Base-by-base conservation (phyloP, 331 rosid species). In the Cydonia oblonga region DNA sequence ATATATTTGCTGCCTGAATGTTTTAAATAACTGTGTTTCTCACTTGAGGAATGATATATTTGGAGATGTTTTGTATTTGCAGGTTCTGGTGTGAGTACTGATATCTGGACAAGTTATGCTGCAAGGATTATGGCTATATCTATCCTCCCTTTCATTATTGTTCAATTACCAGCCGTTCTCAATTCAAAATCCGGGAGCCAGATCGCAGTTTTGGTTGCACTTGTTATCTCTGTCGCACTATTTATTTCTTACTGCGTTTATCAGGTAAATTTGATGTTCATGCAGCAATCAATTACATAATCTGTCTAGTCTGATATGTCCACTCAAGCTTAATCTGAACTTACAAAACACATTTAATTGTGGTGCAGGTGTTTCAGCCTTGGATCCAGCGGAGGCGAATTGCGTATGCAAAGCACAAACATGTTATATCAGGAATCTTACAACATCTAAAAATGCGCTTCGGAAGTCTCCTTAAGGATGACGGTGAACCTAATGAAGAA, bases 1-100 rank as follows among this genome's bases (percentile, higher is more conserved):
- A 35, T 35, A 3, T 35, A 35, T 35, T 35, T 35, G 13, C 42
- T 35, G 42, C 42, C 42, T 35, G 42, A 35, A 35, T 35, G 42
- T 35, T 35, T 35, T 35, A 46, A 44, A 14, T 44, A 38, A 4
- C 22, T 18, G 40, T 46, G 60, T 68, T 10, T 25, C 60, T 49
- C 26, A 69, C 42, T 38, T 0, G 42, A 38, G 42, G 13, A 38
- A 46, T 49, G 32, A 22, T 2, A 32, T 13, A 4, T 18, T 20
- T 30, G 19, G 20, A 30, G 15, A 20, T 70, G 33, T 24, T 75
- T 73, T 16, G 18, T 75, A 52, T 69, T 49, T 86, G 82, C 88
- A 95, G 97, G 88, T 72, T 91, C 86, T 97, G 99, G 42, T 70
- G 87, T 91, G 65, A 95, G 96, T 67, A 95, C 99, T 58, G 97